phyloP scores from a whole-genome alignment of 768 basidiomycete genomes.

The Lactarius trivialis region DNA sequence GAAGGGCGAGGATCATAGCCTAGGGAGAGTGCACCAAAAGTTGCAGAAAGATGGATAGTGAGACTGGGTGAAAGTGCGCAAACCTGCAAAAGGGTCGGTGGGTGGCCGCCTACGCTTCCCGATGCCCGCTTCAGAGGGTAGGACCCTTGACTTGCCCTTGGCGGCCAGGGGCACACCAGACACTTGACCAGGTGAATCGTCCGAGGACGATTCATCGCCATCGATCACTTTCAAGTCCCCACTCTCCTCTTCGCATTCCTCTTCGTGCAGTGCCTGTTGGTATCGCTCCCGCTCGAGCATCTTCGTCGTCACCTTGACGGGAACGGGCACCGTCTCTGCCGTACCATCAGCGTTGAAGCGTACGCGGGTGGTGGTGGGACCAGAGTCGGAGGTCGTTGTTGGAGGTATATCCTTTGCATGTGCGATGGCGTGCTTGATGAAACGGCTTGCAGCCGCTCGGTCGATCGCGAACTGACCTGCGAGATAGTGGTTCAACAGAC shows the following conservation, averaged over 20 bases:
- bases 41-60: not conserved
- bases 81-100: constrained; percentile 66
- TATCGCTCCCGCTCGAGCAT: constrained; percentile 67
- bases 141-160: constrained; percentile 26
- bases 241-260: constrained; percentile 31
- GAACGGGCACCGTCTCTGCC: constrained; percentile 26
- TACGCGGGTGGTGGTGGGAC: constrained; percentile 20
- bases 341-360: constrained; percentile 17
- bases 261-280: constrained; percentile 46
- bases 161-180: not conserved
- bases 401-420: constrained; percentile 39
- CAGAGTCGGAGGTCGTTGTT: constrained; percentile 15
- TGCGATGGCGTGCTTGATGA: constrained; percentile 78
- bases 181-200: not conserved
- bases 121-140: not conserved
- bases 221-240: constrained; percentile 36
- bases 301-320: constrained; percentile 56
- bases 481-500: not conserved
- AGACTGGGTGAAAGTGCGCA: constrained; percentile 13
- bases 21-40: constrained; percentile 13
- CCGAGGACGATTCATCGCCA: not conserved
- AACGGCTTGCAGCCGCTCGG: constrained; percentile 71
- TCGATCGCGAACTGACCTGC: constrained; percentile 50
- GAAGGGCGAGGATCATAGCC: constrained; percentile 26
- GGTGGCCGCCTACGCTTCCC: constrained; percentile 46